These are phyloP conservation scores for Verticillium isaacii DNA, from an alignment of 2,329 filamentous ascomycete species.

Conservation along the genomic window DNA sequence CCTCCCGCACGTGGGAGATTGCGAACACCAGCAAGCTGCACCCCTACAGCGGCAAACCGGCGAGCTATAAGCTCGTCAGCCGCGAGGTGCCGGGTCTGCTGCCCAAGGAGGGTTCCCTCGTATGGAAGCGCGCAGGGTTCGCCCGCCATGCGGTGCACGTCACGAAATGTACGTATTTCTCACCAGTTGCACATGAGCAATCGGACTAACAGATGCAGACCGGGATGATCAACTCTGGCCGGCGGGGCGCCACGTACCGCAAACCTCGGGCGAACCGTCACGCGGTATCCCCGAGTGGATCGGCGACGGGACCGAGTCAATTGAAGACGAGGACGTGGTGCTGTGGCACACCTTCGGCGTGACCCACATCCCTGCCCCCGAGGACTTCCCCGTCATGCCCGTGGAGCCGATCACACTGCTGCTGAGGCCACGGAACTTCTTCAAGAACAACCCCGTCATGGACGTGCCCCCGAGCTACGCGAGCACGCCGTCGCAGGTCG, in stretches of 20 bases:
- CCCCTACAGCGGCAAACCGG: constrained; percentile 78
- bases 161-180: constrained; percentile 66
- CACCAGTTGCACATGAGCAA: too few relatives aligned
- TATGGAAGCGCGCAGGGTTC: constrained; percentile 88
- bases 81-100: constrained; percentile 75
- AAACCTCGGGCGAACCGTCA: constrained; percentile 77
- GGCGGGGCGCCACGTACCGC: constrained; percentile 80
- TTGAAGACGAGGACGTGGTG: constrained; percentile 84
- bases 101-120: constrained; percentile 74
- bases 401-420: constrained; percentile 79
- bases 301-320: constrained; percentile 56
- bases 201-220: constrained; percentile 41
- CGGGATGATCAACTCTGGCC: constrained; percentile 78
- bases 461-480: constrained; percentile 73
- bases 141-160: constrained; percentile 84
- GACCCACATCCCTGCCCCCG: constrained; percentile 82
- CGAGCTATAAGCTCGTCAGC: constrained; percentile 84
- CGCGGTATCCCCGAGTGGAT: constrained; percentile 74
- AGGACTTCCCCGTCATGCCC: constrained; percentile 92
- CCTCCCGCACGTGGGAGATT: constrained; percentile 86
- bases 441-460: constrained; percentile 68
- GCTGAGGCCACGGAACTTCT: constrained; percentile 78
- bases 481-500: constrained; percentile 66
- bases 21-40: constrained; percentile 80
- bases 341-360: constrained; percentile 94